phyloP scores from a whole-genome alignment of 108 stramenopile genomes.

The Stephanodiscus triporus region DNA sequence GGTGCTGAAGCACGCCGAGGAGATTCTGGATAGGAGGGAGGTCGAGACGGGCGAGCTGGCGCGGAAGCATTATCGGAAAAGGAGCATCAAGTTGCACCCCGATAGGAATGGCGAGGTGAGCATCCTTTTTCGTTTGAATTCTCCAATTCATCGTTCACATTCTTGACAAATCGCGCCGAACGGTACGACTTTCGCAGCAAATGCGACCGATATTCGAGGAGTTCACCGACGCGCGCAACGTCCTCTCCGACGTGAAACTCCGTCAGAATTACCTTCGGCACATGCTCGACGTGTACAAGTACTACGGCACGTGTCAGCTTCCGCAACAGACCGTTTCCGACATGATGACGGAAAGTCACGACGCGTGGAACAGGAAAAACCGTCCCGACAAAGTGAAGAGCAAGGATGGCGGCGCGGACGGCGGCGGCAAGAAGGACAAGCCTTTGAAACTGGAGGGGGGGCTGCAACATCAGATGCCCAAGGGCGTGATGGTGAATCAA shows the following conservation, averaged over 20 bases:
- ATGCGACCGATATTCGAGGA: slow-evolving; percentile 34
- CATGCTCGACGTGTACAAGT: slow-evolving; percentile 26
- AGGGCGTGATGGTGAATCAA: slow-evolving; percentile 22
- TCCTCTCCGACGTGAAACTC: slow-evolving; percentile 17
- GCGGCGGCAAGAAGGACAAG: slow-evolving; percentile 7
- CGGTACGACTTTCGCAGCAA: not conserved
- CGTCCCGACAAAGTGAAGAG: slow-evolving; percentile 29
- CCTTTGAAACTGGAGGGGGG: slow-evolving; percentile 32
- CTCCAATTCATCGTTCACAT: not conserved
- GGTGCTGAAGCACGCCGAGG: slow-evolving; percentile 16
- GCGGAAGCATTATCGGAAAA: slow-evolving; percentile 41
- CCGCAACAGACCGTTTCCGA: not conserved
- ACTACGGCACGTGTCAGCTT: not conserved
- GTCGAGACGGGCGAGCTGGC: slow-evolving; percentile 11
- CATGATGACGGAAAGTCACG: slow-evolving; percentile 11
- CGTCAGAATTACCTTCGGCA: slow-evolving; percentile 27
- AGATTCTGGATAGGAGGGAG: slow-evolving; percentile 10
- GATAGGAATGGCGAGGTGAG: slow-evolving; percentile 48
- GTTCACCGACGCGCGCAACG: slow-evolving; percentile 41
- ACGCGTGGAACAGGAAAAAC: slow-evolving; percentile 27
- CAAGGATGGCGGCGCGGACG: not conserved
- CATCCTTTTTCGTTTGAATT: not conserved
- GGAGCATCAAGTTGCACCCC: slow-evolving; percentile 39
- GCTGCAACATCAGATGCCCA: slow-evolving; percentile 28
- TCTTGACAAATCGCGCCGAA: not conserved